phyloP scores from a whole-genome alignment of 768 basidiomycete species.

The Suillus clintonianus region DNA sequence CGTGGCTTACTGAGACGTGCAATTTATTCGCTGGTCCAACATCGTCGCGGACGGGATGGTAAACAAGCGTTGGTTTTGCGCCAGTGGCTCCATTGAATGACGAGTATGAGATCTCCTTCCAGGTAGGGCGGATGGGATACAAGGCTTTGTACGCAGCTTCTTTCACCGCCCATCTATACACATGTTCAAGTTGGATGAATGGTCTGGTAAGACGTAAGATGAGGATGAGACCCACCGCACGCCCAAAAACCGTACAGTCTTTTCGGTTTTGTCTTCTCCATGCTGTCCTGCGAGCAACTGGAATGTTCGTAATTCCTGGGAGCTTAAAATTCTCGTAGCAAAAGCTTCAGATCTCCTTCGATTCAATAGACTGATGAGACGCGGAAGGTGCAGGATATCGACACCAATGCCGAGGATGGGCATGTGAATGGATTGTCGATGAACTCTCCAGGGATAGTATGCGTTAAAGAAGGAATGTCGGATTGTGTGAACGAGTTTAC shows the following conservation, averaged over 20 bases:
- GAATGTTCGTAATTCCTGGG: conserved; percentile 41
- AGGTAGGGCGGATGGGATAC: conserved; percentile 66
- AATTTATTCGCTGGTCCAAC: conserved; percentile 25
- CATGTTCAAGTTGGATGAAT: background rate
- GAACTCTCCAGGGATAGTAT: background rate
- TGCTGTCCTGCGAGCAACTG: conserved; percentile 1
- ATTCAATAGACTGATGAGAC: conserved; percentile 55
- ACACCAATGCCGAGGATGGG: conserved; percentile 73
- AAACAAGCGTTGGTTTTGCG: conserved; percentile 46
- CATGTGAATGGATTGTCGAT: conserved; percentile 36
- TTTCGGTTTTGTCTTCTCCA: conserved; percentile 13
- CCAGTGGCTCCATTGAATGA: conserved; percentile 31
- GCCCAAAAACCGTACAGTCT: conserved; percentile 55
- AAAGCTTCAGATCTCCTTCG: conserved; percentile 50
- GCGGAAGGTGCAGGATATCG: conserved; percentile 71
- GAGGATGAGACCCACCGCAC: conserved; percentile 57
- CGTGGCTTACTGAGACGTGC: conserved; percentile 80
- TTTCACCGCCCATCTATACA: conserved; percentile 74
- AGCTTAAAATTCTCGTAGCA: conserved; percentile 65
- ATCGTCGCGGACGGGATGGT: conserved; percentile 9
- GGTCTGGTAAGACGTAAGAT: background rate
- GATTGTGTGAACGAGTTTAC: background rate
- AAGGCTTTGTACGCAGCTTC: conserved; percentile 88
- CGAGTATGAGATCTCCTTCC: conserved; percentile 71
- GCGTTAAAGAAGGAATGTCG: background rate